Conservation (phyloP, 345 rosid species). For the Citrus mangshanensis region DNA sequence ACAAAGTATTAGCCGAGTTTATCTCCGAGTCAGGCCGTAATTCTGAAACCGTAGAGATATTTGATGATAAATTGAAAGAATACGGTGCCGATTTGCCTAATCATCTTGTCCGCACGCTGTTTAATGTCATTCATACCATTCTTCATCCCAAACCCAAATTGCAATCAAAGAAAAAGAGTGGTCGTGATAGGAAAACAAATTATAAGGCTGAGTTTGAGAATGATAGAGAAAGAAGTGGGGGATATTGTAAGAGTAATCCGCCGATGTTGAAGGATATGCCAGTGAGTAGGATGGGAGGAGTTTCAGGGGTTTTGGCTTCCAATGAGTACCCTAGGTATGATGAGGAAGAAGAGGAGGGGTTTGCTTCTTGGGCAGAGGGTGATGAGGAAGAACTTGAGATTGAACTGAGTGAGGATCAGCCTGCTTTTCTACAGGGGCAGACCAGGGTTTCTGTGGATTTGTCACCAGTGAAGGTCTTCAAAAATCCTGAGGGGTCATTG, state of each 20-base stretch:
- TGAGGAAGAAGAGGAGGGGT: constrained; percentile 68
- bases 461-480: constrained; percentile 89
- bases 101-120: constrained; percentile 71
- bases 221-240: neutral
- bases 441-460: constrained; percentile 65
- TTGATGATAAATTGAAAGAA: constrained; percentile 64
- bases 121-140: constrained; percentile 75
- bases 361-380: constrained; percentile 71
- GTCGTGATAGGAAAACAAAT: constrained; percentile 36
- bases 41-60: constrained; percentile 63
- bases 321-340: constrained; percentile 71
- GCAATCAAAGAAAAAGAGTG: constrained; percentile 24
- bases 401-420: constrained; percentile 87
- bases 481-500: constrained; percentile 87
- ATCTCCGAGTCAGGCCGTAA: constrained; percentile 65
- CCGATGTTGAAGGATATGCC: constrained; percentile 53
- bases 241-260: constrained; percentile 47
- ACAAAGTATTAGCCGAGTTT: constrained; percentile 75
- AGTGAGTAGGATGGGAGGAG: constrained; percentile 57
- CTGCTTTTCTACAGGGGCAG: constrained; percentile 80
- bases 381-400: constrained; percentile 92
- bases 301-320: constrained; percentile 60
- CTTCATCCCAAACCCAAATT: constrained; percentile 53
- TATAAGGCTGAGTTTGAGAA: constrained; percentile 64
- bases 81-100: constrained; percentile 85